Evolutionary conservation across 2,329 filamentous ascomycete species (phyloP).

Genomic region (Aspergillus ruber): DNA sequence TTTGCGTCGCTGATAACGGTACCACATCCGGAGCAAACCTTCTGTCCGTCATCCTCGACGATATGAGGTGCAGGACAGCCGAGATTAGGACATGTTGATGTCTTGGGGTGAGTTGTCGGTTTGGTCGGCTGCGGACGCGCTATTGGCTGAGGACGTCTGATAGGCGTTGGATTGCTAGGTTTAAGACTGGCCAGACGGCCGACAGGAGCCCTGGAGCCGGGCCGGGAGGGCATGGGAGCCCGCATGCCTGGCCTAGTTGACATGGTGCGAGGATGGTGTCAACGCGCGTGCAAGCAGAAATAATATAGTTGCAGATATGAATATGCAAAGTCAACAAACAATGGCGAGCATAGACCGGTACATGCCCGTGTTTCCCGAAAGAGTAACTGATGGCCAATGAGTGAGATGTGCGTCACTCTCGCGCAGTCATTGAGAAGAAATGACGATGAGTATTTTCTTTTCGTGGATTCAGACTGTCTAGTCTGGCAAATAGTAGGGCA

Average conservation of each 20-base stretch:
- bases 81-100: slow-evolving; percentile 39
- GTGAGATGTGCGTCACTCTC: background rate
- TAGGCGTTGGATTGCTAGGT: slow-evolving; percentile 29
- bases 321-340: too few relatives aligned
- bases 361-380: background rate
- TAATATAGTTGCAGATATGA: too few relatives aligned
- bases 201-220: slow-evolving; percentile 22
- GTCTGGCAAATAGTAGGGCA: too few relatives aligned
- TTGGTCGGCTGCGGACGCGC: slow-evolving; percentile 23
- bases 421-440: background rate
- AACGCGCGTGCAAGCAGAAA: too few relatives aligned
- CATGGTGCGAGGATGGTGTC: slow-evolving; percentile 15
- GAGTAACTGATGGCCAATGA: slow-evolving; percentile 1
- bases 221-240: slow-evolving; percentile 19
- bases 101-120: slow-evolving; percentile 33
- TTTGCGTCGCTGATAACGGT: slow-evolving; percentile 76
- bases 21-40: slow-evolving; percentile 75
- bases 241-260: slow-evolving; percentile 29
- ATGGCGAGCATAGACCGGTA: too few relatives aligned
- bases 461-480: too few relatives aligned
- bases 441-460: background rate
- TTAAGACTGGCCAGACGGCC: slow-evolving; percentile 37
- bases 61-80: slow-evolving; percentile 41
- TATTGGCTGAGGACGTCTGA: slow-evolving; percentile 31
- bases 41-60: slow-evolving; percentile 41